Evolutionary conservation across 2,329 filamentous ascomycete genomes (phyloP), one percentile per base, ranked within the genome.

Genomic region (Atkinsonella texensis): DNA sequence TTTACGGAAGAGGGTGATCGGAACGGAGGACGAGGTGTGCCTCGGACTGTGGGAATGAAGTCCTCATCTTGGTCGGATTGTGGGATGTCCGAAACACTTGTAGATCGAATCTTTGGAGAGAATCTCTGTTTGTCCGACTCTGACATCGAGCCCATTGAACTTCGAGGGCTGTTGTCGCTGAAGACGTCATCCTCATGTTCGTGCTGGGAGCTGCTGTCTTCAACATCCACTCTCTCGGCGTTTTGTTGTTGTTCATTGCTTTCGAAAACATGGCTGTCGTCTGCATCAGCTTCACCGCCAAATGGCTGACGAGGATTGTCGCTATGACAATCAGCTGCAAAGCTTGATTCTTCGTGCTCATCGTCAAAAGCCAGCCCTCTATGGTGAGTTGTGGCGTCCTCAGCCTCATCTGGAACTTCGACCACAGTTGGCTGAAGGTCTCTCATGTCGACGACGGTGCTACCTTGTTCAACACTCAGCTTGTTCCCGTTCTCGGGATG

Each of bases 1-100:
- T 81, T 80, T 8, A 87, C 79, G 12, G 81, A 82, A 1, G 83
- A 84, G 0, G 84, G 79, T 12, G 84, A 84, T 46, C 84, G 75
- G 63, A 89, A 88, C 1, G 79, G 76, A 5, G 81, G 78, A 2
- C 84, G 76, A 9, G 76, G 74, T 8, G 77, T 79, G 8, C 75
- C 74, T 50, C 83, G 77, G 20, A 76, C 70, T n/a, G 76, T 77
- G 2, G 77, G 72, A 1, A 75, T 58, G 54, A 77, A 78, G 15
- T 74, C 69, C 0, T 74, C 70, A 11, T 70, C 67, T 8, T 59
- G 58, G 2, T 73, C 67, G 48, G 70, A 74, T 50, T 74, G 70
- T 13, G 76, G 77, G 41, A 79, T 68, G 40, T 74, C 73, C 0
- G 78, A 80, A 46, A 79, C 70, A 39, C 70, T 59, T 33, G 69